Conservation (phyloP, 2,329 filamentous ascomycete species). For the Lojkania enalia region DNA sequence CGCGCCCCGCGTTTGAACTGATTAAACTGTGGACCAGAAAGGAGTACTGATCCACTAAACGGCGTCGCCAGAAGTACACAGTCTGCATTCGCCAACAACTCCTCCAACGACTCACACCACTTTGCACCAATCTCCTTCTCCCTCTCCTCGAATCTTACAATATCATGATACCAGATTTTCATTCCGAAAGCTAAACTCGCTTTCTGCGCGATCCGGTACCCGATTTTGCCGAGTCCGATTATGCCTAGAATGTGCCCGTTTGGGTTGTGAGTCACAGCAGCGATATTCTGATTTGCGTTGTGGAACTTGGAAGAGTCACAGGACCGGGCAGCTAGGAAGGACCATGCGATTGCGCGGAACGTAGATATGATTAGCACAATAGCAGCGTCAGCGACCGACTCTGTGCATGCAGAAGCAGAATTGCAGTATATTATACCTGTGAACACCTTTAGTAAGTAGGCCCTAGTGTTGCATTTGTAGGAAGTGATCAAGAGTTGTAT, state of each 20-base stretch:
- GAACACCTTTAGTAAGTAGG: no score
- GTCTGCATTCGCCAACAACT: constrained; percentile 58
- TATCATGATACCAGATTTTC: constrained; percentile 66
- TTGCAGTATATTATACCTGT: constrained; percentile 72
- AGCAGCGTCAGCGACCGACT: constrained; percentile 73
- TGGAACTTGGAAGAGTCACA: constrained; percentile 53
- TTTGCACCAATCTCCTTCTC: constrained; percentile 56
- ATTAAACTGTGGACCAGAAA: constrained; percentile 54
- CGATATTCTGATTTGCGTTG: constrained; percentile 63
- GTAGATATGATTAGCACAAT: constrained; percentile 69
- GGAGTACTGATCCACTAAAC: constrained; percentile 53
- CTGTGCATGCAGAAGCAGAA: constrained; percentile 68
- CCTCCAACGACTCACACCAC: constrained; percentile 56
- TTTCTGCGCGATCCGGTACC: constrained; percentile 59
- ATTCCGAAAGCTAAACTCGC: constrained; percentile 65
- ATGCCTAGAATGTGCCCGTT: constrained; percentile 64
- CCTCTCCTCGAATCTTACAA: constrained; percentile 53
- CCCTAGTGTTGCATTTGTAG: no score
- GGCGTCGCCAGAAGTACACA: constrained; percentile 67
- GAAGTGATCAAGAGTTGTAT: not conserved
- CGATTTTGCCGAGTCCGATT: constrained; percentile 67
- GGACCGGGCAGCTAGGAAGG: constrained; percentile 58
- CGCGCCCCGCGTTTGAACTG: constrained; percentile 59
- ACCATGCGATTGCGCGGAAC: constrained; percentile 71
- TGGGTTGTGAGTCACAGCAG: constrained; percentile 65